Evolutionary conservation across 169 alveolate genomes (phyloP).

Genomic region (Perkinsus chesapeaki): DNA sequence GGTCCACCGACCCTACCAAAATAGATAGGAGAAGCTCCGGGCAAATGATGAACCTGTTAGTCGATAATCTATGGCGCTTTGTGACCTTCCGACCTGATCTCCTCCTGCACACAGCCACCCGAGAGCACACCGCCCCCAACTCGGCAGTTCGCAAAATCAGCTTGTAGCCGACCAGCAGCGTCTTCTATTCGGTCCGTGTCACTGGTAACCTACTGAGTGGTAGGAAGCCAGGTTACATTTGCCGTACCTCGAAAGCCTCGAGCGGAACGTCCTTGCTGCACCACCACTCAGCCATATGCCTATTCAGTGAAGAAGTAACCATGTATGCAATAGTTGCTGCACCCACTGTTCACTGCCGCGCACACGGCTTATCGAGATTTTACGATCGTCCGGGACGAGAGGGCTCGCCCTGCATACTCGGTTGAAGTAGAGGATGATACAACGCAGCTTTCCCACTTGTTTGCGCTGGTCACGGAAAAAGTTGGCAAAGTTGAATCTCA

Average conservation of each 20-base stretch:
- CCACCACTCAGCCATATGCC: not conserved
- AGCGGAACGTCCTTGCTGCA: not conserved
- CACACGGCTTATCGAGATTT: not conserved
- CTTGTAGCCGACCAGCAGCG: not conserved
- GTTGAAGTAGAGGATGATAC: not conserved
- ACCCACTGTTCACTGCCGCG: not conserved
- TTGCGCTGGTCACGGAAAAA: not conserved
- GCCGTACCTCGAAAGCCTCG: too few relatives aligned
- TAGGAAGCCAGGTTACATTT: too few relatives aligned
- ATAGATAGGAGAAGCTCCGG: not conserved
- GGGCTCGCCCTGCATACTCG: not conserved
- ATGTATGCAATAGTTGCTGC: not conserved
- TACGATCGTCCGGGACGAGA: not conserved
- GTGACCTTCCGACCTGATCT: not conserved
- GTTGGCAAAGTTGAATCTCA: not conserved
- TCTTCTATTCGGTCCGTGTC: not conserved
- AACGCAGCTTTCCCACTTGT: not conserved
- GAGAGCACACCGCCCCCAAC: not conserved
- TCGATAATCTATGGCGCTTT: too few relatives aligned
- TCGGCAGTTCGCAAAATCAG: not conserved
- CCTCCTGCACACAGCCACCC: not conserved
- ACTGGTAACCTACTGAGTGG: not conserved
- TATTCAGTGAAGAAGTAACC: not conserved
- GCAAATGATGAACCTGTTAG: not conserved
- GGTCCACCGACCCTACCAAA: not conserved